These are phyloP conservation scores for Syzygium grande DNA, from an alignment of 345 rosid genomes.

Conservation along the genomic window DNA sequence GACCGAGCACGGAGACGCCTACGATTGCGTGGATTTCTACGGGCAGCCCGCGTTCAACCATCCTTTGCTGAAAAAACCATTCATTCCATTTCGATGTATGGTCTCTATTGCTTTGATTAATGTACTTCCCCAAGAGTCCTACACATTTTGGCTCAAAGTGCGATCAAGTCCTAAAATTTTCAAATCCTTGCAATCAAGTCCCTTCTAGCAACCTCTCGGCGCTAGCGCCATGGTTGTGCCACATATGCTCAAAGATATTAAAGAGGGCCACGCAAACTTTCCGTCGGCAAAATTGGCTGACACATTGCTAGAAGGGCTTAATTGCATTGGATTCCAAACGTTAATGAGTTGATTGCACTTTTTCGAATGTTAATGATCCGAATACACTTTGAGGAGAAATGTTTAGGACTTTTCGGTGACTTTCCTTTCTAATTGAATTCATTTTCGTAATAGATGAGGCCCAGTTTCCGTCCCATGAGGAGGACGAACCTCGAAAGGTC, in stretches of 20 bases:
- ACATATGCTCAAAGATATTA: no score
- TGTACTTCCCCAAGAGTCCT: background rate
- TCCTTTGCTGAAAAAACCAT: constrained; percentile 1
- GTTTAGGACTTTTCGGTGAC: background rate
- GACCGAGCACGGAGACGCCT: constrained; percentile 3
- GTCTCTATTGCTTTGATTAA: background rate
- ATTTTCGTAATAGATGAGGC: constrained; percentile 5
- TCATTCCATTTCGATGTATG: background rate
- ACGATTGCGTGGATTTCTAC: constrained; percentile 3
- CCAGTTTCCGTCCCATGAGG: background rate
- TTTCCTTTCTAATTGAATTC: background rate
- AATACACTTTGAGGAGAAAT: background rate
- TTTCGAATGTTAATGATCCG: background rate
- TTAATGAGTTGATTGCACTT: background rate
- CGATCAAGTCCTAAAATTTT: background rate
- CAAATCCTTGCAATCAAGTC: background rate
- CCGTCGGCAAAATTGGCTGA: rapidly evolving
- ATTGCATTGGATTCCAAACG: background rate
- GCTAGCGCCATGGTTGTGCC: rapidly evolving
- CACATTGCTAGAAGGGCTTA: background rate
- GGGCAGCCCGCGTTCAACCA: constrained; percentile 7
- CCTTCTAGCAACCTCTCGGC: background rate
- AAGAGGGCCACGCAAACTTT: no score
- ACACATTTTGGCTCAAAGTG: background rate
- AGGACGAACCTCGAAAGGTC: background rate